Conservation (phyloP, 2,329 filamentous ascomycete species). For the Boeremia lycopersici region DNA sequence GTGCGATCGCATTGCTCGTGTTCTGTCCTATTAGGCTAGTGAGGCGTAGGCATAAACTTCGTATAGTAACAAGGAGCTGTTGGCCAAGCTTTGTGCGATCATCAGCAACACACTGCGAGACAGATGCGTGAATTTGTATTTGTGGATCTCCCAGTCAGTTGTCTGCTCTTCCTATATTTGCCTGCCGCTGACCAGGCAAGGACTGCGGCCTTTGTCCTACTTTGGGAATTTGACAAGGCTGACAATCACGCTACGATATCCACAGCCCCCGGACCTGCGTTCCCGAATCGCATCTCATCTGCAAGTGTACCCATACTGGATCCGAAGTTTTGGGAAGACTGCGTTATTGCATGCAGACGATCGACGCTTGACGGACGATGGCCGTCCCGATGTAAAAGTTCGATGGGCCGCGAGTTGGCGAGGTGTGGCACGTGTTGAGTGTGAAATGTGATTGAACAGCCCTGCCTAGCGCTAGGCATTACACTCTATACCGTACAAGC, state of each 20-base stretch:
- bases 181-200: neutral
- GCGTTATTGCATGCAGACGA: neutral
- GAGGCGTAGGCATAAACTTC: neutral
- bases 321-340: neutral
- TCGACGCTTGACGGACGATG: neutral
- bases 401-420: neutral
- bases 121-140: neutral
- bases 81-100: neutral
- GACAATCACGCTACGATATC: neutral
- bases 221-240: neutral
- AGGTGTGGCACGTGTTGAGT: neutral
- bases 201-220: neutral
- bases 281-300: neutral
- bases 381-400: neutral
- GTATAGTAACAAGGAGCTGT: neutral
- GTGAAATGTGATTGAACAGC: conserved; percentile 8
- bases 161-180: neutral
- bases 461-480: conserved; percentile 1
- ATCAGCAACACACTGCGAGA: too few relatives aligned
- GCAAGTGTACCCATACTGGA: neutral
- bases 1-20: neutral
- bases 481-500: conserved; percentile 14
- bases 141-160: neutral
- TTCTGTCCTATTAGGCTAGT: neutral
- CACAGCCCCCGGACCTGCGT: neutral